A percentile compares a stretch with the other conserved stretches of the same genome.
These are phyloP conservation scores for Helianthus annuus DNA, from an alignment of 129 eudicot species.

Conservation along the genomic window DNA sequence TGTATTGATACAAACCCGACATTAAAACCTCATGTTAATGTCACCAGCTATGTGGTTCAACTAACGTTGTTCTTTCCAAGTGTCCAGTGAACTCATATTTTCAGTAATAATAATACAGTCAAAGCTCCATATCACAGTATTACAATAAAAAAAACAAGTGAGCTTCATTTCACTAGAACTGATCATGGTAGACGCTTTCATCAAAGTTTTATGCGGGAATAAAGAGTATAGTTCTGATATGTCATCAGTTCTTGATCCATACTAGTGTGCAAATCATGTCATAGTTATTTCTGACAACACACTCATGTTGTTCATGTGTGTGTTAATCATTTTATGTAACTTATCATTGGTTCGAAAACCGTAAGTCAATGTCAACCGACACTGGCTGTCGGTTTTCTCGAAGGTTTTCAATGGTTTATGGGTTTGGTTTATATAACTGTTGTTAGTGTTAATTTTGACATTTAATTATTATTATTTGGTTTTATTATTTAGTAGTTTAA, in stretches of 20 bases:
- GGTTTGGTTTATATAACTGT: slow-evolving; percentile 26
- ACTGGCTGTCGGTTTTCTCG: slow-evolving; percentile 18
- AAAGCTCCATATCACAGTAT: background rate
- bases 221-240: slow-evolving; percentile 3
- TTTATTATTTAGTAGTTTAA: too few relatives aligned
- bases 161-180: background rate
- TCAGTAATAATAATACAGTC: background rate
- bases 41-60: too few relatives aligned
- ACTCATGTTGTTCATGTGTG: slow-evolving; percentile 24
- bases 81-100: background rate
- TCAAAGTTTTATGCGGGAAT: slow-evolving; percentile 32
- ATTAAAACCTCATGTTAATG: too few relatives aligned
- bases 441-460: too few relatives aligned
- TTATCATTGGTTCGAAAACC: background rate
- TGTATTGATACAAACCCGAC: too few relatives aligned
- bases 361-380: background rate
- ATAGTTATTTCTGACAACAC: slow-evolving; percentile 24
- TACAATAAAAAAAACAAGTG: background rate
- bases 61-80: too few relatives aligned
- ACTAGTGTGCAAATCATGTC: slow-evolving; percentile 29
- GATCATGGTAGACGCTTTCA: slow-evolving; percentile 1
- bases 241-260: slow-evolving; percentile 17
- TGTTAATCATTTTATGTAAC: slow-evolving; percentile 2
- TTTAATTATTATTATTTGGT: too few relatives aligned
- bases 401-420: slow-evolving; percentile 28